A percentile compares a stretch with the other conserved stretches of the same genome.
phyloP scores from a whole-genome alignment of 1,139 yeast genomes.

The Blastobotrys illinoisensis region DNA sequence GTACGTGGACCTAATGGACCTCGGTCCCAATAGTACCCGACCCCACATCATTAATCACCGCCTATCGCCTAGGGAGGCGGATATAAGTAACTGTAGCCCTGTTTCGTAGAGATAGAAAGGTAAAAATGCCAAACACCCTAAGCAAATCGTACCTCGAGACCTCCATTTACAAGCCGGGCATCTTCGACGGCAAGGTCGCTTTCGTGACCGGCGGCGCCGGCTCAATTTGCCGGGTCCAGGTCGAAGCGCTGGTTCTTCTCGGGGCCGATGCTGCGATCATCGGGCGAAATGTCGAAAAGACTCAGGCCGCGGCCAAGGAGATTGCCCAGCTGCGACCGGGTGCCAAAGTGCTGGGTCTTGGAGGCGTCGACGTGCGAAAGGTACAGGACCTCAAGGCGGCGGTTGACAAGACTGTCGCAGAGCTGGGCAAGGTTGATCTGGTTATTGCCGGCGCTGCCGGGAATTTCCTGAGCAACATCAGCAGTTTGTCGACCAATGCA shows the following conservation, averaged over 20 bases:
- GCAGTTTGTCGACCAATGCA: constrained; percentile 73
- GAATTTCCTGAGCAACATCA: constrained; percentile 75
- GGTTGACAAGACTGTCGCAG: constrained; percentile 55
- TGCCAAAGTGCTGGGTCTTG: constrained; percentile 61
- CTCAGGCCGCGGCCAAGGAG: constrained; percentile 63
- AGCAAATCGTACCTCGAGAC: constrained; percentile 24
- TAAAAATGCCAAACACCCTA: constrained; percentile 21
- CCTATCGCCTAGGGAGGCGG: not conserved
- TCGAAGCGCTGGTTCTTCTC: constrained; percentile 69
- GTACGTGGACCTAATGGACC: not conserved
- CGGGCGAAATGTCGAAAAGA: constrained; percentile 66
- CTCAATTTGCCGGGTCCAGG: constrained; percentile 80
- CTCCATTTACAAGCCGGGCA: constrained; percentile 46
- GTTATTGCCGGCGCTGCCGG: constrained; percentile 97
- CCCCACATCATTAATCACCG: not conserved
- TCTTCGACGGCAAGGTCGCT: constrained; percentile 77
- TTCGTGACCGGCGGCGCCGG: constrained; percentile 96
- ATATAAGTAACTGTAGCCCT: not conserved
- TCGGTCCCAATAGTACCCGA: constrained; percentile 1
- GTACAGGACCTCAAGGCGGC: constrained; percentile 54
- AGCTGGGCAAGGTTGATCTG: constrained; percentile 69
- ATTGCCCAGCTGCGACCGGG: constrained; percentile 51
- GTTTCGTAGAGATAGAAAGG: not conserved
- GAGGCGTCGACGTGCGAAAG: constrained; percentile 71
- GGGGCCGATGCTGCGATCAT: constrained; percentile 86